A percentile compares a stretch with the other conserved stretches of the same genome.
Evolutionary conservation across 2,329 filamentous ascomycete species (phyloP).

Genomic region (Teratosphaeria pseudoeucalypti): DNA sequence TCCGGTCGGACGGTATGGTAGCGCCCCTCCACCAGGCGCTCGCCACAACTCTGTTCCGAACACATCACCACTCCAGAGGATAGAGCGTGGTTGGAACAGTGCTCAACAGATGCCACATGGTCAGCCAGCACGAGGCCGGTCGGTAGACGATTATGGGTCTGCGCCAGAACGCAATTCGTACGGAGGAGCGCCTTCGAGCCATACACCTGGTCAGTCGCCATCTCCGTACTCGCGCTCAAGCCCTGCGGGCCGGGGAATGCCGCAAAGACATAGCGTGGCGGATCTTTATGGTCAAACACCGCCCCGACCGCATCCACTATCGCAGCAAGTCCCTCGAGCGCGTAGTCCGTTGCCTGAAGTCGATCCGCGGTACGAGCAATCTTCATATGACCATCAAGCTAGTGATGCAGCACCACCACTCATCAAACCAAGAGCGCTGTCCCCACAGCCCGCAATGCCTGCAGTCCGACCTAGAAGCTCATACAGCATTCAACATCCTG

Average conservation of each 20-base stretch:
- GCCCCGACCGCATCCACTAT: constrained; percentile 26
- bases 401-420: constrained; percentile 12
- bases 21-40: constrained; percentile 11
- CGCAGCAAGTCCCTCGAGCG: constrained; percentile 24
- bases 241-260: constrained; percentile 10
- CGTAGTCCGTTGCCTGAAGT: constrained; percentile 19
- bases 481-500: constrained; percentile 23
- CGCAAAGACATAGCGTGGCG: constrained; percentile 23
- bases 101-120: constrained; percentile 15
- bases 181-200: constrained; percentile 14
- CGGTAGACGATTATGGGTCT: constrained; percentile 20
- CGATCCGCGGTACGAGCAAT: not conserved
- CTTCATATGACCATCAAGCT: constrained; percentile 5
- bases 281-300: constrained; percentile 22
- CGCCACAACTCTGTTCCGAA: constrained; percentile 18
- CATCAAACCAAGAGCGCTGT: constrained; percentile 23
- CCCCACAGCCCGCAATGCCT: constrained; percentile 16
- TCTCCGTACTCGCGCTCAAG: constrained; percentile 13
- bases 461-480: constrained; percentile 12
- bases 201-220: constrained; percentile 15
- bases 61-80: constrained; percentile 21
- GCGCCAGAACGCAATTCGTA: constrained; percentile 21
- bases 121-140: constrained; percentile 16
- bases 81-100: constrained; percentile 18
- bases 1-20: constrained; percentile 11